Conservation (phyloP, 192 early-diverging fungal species). For the Coemansia sp. region DNA sequence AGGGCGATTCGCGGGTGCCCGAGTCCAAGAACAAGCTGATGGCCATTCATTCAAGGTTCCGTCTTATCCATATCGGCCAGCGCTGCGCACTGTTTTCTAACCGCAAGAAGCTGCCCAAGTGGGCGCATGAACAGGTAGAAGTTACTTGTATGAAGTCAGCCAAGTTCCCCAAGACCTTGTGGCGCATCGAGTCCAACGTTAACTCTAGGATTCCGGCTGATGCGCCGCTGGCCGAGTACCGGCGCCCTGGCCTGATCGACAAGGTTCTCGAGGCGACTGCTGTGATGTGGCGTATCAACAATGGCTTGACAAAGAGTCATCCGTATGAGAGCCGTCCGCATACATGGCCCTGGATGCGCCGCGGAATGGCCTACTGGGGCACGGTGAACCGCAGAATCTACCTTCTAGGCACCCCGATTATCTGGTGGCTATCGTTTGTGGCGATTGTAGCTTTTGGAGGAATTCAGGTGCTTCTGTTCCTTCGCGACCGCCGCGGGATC, state of each 20-base stretch:
- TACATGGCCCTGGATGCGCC: constrained; percentile 80
- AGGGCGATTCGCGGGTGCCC: constrained; percentile 53
- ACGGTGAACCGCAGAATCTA: constrained; percentile 73
- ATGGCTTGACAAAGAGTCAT: constrained; percentile 81
- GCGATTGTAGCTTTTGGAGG: constrained; percentile 62
- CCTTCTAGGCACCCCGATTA: constrained; percentile 85
- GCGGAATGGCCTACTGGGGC: constrained; percentile 89
- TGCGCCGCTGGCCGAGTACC: constrained; percentile 60
- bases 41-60: constrained; percentile 67
- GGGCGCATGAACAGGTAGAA: constrained; percentile 90
- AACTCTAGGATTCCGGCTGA: constrained; percentile 61
- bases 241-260: constrained; percentile 67
- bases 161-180: constrained; percentile 65
- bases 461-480: constrained; percentile 56
- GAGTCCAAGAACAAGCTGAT: constrained; percentile 59
- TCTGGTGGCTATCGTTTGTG: constrained; percentile 73
- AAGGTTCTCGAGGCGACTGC: constrained; percentile 90
- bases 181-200: constrained; percentile 73
- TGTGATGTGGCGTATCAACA: constrained; percentile 88
- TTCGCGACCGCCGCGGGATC: constrained; percentile 61
- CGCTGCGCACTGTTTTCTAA: constrained; percentile 82
- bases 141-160: constrained; percentile 89
- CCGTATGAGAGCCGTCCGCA: constrained; percentile 91
- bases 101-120: constrained; percentile 79
- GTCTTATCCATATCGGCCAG: constrained; percentile 69